Percentiles rank a stretch among this genome's conserved stretches.
phyloP scores from a whole-genome alignment of 192 early-diverging fungal species.

The Borealophlyctis nickersoniae region DNA sequence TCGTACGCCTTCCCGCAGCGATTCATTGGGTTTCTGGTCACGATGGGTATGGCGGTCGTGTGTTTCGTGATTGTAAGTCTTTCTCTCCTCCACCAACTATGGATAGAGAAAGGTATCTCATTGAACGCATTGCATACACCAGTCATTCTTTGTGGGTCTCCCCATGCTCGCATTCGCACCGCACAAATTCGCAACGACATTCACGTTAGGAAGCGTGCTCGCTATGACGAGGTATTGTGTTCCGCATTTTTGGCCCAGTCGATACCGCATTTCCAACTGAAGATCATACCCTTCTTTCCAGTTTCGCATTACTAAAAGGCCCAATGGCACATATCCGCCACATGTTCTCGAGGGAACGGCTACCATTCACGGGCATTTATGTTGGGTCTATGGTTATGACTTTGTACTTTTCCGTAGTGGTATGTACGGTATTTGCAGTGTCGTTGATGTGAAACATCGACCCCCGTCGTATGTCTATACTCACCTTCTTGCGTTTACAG shows the following conservation, averaged over 20 bases:
- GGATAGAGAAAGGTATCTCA: constrained; percentile 2
- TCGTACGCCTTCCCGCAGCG: constrained; percentile 17
- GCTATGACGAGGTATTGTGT: constrained; percentile 20
- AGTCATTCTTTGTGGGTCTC: constrained; percentile 37
- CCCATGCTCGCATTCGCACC: constrained; percentile 37
- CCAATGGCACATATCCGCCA: constrained; percentile 77
- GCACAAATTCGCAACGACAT: constrained; percentile 44
- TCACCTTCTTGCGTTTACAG: constrained; percentile 25
- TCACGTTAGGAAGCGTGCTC: constrained; percentile 39
- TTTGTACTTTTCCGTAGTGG: constrained; percentile 77
- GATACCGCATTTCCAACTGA: not conserved
- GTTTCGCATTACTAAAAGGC: constrained; percentile 78
- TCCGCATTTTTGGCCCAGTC: not conserved
- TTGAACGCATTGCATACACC: not conserved
- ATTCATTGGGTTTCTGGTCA: constrained; percentile 33
- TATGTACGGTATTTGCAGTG: constrained; percentile 56
- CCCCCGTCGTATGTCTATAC: not conserved
- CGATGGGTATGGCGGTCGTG: constrained; percentile 35
- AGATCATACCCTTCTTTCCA: constrained; percentile 29
- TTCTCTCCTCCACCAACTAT: not conserved
- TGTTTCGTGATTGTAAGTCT: constrained; percentile 40
- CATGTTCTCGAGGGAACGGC: constrained; percentile 70
- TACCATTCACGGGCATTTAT: constrained; percentile 79
- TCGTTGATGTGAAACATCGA: not conserved
- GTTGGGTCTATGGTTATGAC: constrained; percentile 80